Conservation (phyloP, 371 early-diverging fungal genomes). For the Phascolomyces articulosus region DNA sequence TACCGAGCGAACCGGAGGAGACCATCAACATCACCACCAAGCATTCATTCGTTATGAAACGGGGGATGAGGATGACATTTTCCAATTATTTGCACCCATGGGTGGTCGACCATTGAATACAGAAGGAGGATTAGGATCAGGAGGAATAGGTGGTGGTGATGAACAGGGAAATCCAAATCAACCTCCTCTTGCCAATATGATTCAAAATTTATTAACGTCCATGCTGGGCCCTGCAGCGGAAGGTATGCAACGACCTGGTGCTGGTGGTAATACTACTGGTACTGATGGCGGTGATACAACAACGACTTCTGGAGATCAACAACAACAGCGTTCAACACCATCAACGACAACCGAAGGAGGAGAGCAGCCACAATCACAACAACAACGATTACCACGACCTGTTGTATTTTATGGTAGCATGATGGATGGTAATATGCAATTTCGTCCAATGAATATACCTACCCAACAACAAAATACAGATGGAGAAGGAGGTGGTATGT, state of each 20-base stretch:
- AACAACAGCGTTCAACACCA: no score
- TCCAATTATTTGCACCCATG: constrained; percentile 9
- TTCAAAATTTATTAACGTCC: constrained; percentile 28
- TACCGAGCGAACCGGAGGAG: neutral
- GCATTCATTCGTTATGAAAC: constrained; percentile 11
- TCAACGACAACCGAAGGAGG: neutral
- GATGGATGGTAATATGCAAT: constrained; percentile 34
- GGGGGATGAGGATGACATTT: constrained; percentile 16
- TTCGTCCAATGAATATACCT: constrained; percentile 25
- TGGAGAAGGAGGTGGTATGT: constrained; percentile 7
- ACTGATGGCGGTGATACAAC: no score
- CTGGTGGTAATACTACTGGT: neutral
- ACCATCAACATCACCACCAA: neutral
- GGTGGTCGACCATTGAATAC: neutral
- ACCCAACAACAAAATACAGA: constrained; percentile 4
- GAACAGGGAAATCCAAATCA: constrained; percentile 1
- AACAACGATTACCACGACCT: constrained; percentile 19
- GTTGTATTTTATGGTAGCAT: constrained; percentile 36
- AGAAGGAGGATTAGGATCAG: neutral
- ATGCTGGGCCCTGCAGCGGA: constrained; percentile 20
- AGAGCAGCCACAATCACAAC: constrained; percentile 5
- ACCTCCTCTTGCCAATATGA: constrained; percentile 23
- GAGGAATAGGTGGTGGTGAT: neutral
- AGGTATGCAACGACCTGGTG: neutral
- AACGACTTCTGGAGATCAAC: neutral